phyloP scores from a whole-genome alignment of 2,329 filamentous ascomycete genomes.

The Albifimbria verrucaria region DNA sequence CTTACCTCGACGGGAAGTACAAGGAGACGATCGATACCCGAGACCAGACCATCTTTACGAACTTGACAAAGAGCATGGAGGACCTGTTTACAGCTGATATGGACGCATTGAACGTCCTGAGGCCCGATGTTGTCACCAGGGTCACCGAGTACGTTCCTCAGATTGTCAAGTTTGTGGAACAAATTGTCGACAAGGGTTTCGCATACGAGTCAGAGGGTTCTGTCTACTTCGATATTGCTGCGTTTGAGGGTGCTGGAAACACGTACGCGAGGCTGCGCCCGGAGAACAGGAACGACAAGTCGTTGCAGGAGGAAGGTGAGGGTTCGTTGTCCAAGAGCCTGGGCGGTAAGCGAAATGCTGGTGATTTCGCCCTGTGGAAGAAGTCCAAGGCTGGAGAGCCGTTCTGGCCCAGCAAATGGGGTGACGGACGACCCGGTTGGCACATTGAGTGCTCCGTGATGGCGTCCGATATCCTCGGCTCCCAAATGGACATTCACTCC shows the following conservation, averaged over 20 bases:
- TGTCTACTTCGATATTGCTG: slow-evolving; percentile 88
- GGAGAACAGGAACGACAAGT: slow-evolving; percentile 79
- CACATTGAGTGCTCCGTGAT: slow-evolving; percentile 97
- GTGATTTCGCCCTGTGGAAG: slow-evolving; percentile 95
- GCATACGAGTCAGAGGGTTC: slow-evolving; percentile 81
- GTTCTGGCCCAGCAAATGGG: slow-evolving; percentile 85
- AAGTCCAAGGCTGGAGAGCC: slow-evolving; percentile 88
- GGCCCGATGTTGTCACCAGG: slow-evolving; percentile 77
- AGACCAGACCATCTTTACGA: slow-evolving; percentile 75
- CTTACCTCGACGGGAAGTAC: slow-evolving; percentile 73
- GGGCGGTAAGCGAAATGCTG: slow-evolving; percentile 67
- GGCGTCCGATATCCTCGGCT: slow-evolving; percentile 84
- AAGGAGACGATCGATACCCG: slow-evolving; percentile 59
- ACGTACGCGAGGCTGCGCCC: slow-evolving; percentile 82
- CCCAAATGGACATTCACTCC: slow-evolving; percentile 87
- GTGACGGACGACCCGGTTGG: slow-evolving; percentile 85
- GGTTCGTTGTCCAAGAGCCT: slow-evolving; percentile 67
- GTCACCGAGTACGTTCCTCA: slow-evolving; percentile 92
- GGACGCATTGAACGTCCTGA: slow-evolving; percentile 77
- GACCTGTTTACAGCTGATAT: slow-evolving; percentile 86
- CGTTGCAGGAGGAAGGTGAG: slow-evolving; percentile 83
- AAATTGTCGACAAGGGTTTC: slow-evolving; percentile 80
- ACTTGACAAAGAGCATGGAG: slow-evolving; percentile 83
- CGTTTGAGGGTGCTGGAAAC: slow-evolving; percentile 82
- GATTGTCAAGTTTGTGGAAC: slow-evolving; percentile 81